These are phyloP conservation scores for Bothriochloa decipiens DNA, from an alignment of 176 grass and related monocot genomes.

Conservation along the genomic window DNA sequence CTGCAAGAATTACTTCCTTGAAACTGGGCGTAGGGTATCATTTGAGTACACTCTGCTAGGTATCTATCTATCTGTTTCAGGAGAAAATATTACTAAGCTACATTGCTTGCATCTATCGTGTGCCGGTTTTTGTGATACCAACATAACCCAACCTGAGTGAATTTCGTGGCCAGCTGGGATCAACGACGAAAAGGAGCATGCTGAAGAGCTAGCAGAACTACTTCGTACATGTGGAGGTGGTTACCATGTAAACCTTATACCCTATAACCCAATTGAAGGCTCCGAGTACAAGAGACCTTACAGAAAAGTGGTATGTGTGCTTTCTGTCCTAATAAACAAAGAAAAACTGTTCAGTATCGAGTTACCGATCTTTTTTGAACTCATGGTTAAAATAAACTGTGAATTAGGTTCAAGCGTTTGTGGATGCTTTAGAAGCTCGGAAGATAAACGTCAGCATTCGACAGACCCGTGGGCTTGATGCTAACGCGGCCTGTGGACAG, in stretches of 20 bases:
- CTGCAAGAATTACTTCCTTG: conserved; percentile 76
- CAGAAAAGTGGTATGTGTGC: conserved; percentile 71
- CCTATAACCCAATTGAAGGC: conserved; percentile 90
- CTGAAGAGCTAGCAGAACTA: conserved; percentile 70
- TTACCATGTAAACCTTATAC: conserved; percentile 96
- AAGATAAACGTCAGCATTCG: conserved; percentile 84
- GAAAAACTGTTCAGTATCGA: neutral
- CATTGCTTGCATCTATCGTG: neutral
- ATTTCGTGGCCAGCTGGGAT: conserved; percentile 62
- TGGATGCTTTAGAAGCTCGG: conserved; percentile 62
- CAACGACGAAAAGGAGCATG: conserved; percentile 77
- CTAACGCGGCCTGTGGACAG: conserved; percentile 92
- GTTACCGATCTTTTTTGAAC: neutral
- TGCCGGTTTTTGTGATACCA: neutral
- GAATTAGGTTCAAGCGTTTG: conserved; percentile 69
- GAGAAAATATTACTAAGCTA: neutral
- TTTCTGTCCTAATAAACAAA: neutral
- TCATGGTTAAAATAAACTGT: neutral
- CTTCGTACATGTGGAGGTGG: conserved; percentile 65
- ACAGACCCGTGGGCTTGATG: conserved; percentile 90
- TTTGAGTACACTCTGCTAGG: conserved; percentile 98
- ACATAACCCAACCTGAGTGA: neutral
- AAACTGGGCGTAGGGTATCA: conserved; percentile 84
- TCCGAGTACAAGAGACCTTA: conserved; percentile 96
- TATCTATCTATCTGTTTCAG: conserved; percentile 28